phyloP scores from a whole-genome alignment of 2,329 filamentous ascomycete genomes.

The Scleromitrula shiraiana region DNA sequence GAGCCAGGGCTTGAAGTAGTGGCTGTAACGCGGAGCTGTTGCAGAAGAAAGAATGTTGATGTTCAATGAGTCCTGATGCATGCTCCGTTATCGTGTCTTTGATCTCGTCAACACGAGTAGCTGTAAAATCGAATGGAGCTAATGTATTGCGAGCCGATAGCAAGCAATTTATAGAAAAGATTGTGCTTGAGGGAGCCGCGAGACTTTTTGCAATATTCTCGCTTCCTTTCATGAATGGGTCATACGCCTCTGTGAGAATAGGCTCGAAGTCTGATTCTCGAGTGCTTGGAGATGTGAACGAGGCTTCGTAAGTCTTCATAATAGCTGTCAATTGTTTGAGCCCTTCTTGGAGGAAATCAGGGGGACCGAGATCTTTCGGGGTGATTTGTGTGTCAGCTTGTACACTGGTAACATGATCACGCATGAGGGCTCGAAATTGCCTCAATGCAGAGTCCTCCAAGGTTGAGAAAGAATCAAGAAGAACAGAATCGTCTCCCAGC shows the following conservation, averaged over 20 bases:
- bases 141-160: conserved; percentile 50
- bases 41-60: conserved; percentile 67
- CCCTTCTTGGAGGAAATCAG: conserved; percentile 72
- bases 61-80: conserved; percentile 50
- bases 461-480: conserved; percentile 60
- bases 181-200: conserved; percentile 48
- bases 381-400: conserved; percentile 64
- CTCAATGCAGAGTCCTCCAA: conserved; percentile 71
- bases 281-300: conserved; percentile 52
- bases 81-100: conserved; percentile 47
- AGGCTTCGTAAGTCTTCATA: conserved; percentile 82
- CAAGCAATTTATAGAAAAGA: conserved; percentile 69
- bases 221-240: conserved; percentile 76
- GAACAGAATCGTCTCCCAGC: conserved; percentile 57
- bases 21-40: conserved; percentile 63
- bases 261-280: conserved; percentile 64
- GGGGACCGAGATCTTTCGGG: conserved; percentile 66
- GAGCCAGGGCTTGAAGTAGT: conserved; percentile 49
- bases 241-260: conserved; percentile 70
- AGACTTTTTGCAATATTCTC: conserved; percentile 59
- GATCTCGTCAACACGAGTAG: conserved; percentile 45
- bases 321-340: conserved; percentile 70
- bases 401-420: conserved; percentile 68
- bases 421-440: conserved; percentile 74
- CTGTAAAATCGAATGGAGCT: conserved; percentile 55